Base-by-base conservation (phyloP, 164 flowering plant species). In the Vitis cinerea region DNA sequence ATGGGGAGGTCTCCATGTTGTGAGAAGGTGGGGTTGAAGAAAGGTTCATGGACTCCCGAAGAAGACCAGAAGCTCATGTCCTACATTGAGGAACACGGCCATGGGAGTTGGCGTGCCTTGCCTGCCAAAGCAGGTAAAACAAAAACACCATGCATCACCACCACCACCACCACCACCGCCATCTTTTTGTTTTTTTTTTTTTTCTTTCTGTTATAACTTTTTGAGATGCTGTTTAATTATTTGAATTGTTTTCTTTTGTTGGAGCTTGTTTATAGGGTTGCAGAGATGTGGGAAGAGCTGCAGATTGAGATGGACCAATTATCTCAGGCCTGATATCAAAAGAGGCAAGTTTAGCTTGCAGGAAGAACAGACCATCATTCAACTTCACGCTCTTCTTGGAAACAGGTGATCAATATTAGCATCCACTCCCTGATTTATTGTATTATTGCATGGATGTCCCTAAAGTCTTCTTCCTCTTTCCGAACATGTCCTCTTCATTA, bases 351-450 rank as follows among this genome's bases (percentile, higher is more conserved):
- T 75, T 60, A 79, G 68, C 27, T 65, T 73, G 53, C 74, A 79
- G 49, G 82, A 79, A 67, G 82, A 79, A 48, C 80, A 79, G 57
- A 77, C 77, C 71, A 79, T 79, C 60, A 79, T 79, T 60, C 79
- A 77, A 64, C 82, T 79, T 59, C 82, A 79, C 61, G 79, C 80
- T 44, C 75, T 73, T 56, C 72, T 79, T 15, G 82, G 82, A 47
- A 79, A 79, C 72, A 72, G 79, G 79, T 61, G 31, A 23, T 10
- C 12, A 52, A 59, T 29, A 6, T 48, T 23, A 23, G 27, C 27
- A 23, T 23, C 27, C 27, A 23, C 27, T 23, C 27, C 27, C 27
- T 23, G 27, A 23, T 1, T 23, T 23, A 23, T 23, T 23, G 27
- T 23, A 23, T 23, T 23, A 23, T 23, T 23, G 27, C 27, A 23